A percentile compares a stretch with the other conserved stretches of the same genome.
Evolutionary conservation across 352 stramenopile species (phyloP).

Genomic region (Phytophthora colocasiae): DNA sequence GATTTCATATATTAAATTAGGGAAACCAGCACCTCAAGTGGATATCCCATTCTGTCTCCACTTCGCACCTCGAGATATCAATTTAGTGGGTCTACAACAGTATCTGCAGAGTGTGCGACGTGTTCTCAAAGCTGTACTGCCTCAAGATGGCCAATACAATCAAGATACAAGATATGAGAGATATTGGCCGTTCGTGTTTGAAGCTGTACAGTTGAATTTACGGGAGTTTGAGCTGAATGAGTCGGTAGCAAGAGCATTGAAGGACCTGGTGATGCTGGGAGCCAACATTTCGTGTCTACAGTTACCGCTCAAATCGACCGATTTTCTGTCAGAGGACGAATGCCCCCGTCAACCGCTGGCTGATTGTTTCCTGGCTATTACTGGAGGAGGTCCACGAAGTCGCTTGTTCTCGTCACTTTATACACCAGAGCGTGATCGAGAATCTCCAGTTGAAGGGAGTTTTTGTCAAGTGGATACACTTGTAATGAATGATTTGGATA

Average conservation of each 20-base stretch:
- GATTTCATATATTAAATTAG: constrained; percentile 6
- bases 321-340: constrained; percentile 43
- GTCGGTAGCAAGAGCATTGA: constrained; percentile 25
- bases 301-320: constrained; percentile 37
- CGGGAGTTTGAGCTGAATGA: constrained; percentile 49
- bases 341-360: constrained; percentile 40
- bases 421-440: constrained; percentile 2
- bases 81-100: constrained; percentile 31
- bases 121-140: constrained; percentile 15
- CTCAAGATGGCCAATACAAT: constrained; percentile 1
- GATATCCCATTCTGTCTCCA: constrained; percentile 42
- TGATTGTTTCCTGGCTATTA: constrained; percentile 33
- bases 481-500: constrained; percentile 32
- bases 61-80: constrained; percentile 40
- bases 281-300: constrained; percentile 40
- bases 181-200: constrained; percentile 32
- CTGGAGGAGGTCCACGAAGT: constrained; percentile 10
- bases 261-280: constrained; percentile 29
- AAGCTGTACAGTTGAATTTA: constrained; percentile 46
- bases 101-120: constrained; percentile 40
- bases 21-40: not conserved
- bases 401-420: constrained; percentile 17
- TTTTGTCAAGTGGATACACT: constrained; percentile 20
- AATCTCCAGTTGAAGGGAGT: not conserved
- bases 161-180: not conserved